A percentile compares a stretch with the other conserved stretches of the same genome.
phyloP scores from a whole-genome alignment of 768 basidiomycete species.

The Phlebiopsis gigantea region DNA sequence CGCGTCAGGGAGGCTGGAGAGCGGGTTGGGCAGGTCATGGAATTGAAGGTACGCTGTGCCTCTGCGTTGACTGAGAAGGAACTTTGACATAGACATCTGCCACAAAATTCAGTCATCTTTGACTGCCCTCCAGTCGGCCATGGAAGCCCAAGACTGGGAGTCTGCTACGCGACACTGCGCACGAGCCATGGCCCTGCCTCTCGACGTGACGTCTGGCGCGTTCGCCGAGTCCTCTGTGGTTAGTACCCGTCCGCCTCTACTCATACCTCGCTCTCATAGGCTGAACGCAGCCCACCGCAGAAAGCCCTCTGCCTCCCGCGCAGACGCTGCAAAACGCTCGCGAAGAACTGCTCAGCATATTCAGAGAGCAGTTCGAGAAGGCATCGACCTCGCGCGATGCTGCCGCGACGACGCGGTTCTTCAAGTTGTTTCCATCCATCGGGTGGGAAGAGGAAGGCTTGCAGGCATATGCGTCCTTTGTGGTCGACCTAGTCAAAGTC shows the following conservation, averaged over 20 bases:
- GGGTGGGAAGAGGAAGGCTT: conserved; percentile 92
- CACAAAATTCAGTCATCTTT: conserved; percentile 49
- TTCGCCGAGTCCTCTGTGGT: conserved; percentile 91
- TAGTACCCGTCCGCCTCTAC: neutral
- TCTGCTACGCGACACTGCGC: conserved; percentile 88
- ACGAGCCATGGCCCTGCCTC: conserved; percentile 81
- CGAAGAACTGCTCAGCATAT: conserved; percentile 68
- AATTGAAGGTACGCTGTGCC: conserved; percentile 73
- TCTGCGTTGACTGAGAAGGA: no score
- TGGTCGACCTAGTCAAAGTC: conserved; percentile 82
- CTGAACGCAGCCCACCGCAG: conserved; percentile 73
- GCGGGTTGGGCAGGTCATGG: conserved; percentile 88
- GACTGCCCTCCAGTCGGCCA: conserved; percentile 47
- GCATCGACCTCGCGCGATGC: conserved; percentile 82
- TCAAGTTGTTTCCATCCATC: conserved; percentile 94
- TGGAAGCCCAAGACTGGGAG: conserved; percentile 91
- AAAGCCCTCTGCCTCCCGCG: conserved; percentile 78
- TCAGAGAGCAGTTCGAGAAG: conserved; percentile 72
- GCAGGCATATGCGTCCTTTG: conserved; percentile 88
- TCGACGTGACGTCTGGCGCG: conserved; percentile 69
- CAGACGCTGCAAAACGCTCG: conserved; percentile 78
- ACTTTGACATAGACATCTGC: no score
- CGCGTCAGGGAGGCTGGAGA: conserved; percentile 88
- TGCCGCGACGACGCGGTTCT: conserved; percentile 85
- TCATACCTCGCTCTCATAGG: conserved; percentile 2